Conservation (phyloP, 495 filamentous ascomycete genomes). For the Neurospora terricola region DNA sequence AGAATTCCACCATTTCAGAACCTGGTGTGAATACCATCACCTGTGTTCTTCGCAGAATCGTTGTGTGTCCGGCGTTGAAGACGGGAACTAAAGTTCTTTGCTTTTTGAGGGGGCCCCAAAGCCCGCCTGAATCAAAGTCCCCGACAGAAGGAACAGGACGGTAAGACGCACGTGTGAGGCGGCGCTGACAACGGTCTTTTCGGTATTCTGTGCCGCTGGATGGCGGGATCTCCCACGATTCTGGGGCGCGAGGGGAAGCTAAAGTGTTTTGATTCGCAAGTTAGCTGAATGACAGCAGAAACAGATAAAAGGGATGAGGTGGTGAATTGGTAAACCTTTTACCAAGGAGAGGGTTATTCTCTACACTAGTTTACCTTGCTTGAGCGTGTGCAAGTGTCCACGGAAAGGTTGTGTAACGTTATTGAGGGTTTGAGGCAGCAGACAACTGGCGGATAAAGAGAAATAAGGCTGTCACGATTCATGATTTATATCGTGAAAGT, state of each 20-base stretch:
- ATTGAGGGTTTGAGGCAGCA: neutral
- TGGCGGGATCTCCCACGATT: neutral
- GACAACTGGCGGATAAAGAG: neutral
- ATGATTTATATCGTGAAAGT: neutral
- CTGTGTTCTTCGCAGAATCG: neutral
- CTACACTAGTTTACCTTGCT: neutral
- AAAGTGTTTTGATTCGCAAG: neutral
- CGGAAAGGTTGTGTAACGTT: neutral
- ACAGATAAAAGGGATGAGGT: neutral
- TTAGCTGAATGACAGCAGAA: too few relatives aligned
- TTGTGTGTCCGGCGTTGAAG: neutral
- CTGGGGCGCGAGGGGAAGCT: neutral
- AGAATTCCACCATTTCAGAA: neutral
- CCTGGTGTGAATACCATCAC: neutral
- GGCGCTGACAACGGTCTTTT: neutral
- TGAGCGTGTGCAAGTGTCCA: neutral
- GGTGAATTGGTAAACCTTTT: neutral
- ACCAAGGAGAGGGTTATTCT: neutral
- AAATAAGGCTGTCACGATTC: neutral
- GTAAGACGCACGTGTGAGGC: neutral
- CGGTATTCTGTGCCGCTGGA: neutral
- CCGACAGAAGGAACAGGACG: neutral
- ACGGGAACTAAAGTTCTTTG: neutral
- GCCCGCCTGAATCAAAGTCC: neutral
- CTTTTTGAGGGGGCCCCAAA: neutral